Evolutionary conservation across 176 grass and related monocot genomes (phyloP), one percentile per base, ranked within the genome.

Genomic region (Zizania latifolia): DNA sequence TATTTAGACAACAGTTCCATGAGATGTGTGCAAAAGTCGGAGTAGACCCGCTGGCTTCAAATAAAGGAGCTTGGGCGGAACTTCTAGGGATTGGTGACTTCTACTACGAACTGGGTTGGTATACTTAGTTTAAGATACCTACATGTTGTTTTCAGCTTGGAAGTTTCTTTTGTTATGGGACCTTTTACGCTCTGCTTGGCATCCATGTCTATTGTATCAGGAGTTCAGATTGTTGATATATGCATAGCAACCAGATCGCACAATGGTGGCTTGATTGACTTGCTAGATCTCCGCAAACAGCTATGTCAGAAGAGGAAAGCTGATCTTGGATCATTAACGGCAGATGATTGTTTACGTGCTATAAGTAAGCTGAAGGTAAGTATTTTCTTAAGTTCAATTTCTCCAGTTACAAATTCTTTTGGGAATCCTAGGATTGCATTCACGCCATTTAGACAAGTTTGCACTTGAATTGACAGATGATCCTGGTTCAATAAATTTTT

Each of bases 21-120:
- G 95, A 98, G 73, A 98, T 98, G 95, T 94, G 95, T 79, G 91
- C 91, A 53, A 98, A 98, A 90, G 91, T 98, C 44, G 95, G 95
- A 54, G 91, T 94, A 39, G 95, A 98, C 82, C 91, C 91, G 4
- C 23, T 98, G 68, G 91, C 91, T 75, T 98, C 91, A 31, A 98
- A 98, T 70, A 98, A 98, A 83, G 91, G 91, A 92, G 92, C 94
- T 82, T 98, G 91, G 95, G 95, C 91, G 28, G 95, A 98, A 68
- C 84, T 94, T 51, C 78, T 98, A 73, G 95, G 91, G 64, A 99
- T 99, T 62, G 95, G 91, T 56, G 91, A 99, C 65, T 94, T 98
- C 84, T 98, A 98, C 54, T 99, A 92, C 83, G 91, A 99, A 58
- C 82, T 99, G 48, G 91, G 91, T 98, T 84, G 34, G 83, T 78